phyloP scores from a whole-genome alignment of 192 early-diverging fungal species.

The Coemansia sp. region DNA sequence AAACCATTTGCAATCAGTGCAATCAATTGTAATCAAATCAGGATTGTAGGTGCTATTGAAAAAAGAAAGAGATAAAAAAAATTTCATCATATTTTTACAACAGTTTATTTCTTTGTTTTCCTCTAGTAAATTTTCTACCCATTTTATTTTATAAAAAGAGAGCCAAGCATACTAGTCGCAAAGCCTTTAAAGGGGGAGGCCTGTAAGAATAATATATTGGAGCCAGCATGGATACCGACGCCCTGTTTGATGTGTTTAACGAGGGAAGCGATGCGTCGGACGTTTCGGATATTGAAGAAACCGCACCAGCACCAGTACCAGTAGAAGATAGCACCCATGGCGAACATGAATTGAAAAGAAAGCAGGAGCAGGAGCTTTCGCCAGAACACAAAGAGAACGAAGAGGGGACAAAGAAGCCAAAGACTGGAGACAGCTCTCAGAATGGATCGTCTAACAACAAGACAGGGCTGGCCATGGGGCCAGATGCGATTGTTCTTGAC shows the following conservation, averaged over 20 bases:
- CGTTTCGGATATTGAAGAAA: constrained; percentile 8
- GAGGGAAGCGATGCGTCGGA: constrained; percentile 33
- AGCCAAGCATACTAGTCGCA: no score
- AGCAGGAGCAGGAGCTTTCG: background rate
- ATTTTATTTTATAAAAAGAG: no score
- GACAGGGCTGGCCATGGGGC: constrained; percentile 8
- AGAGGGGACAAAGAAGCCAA: background rate
- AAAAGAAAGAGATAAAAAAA: no score
- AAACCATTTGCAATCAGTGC: no score
- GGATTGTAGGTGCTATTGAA: no score
- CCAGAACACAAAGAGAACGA: constrained; percentile 5
- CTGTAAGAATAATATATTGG: no score
- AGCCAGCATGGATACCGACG: constrained; percentile 34
- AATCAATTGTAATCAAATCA: no score
- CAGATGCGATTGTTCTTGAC: constrained; percentile 62
- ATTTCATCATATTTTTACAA: no score
- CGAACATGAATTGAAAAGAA: background rate
- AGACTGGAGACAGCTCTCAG: background rate
- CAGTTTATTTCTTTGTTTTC: no score
- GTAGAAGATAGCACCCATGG: background rate
- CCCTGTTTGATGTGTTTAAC: constrained; percentile 53
- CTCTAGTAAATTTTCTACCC: no score
- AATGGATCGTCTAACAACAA: background rate
- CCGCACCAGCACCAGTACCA: background rate
- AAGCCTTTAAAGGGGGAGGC: no score